Base-by-base conservation (phyloP, 805 yeast species). In the Pichia exigua region DNA sequence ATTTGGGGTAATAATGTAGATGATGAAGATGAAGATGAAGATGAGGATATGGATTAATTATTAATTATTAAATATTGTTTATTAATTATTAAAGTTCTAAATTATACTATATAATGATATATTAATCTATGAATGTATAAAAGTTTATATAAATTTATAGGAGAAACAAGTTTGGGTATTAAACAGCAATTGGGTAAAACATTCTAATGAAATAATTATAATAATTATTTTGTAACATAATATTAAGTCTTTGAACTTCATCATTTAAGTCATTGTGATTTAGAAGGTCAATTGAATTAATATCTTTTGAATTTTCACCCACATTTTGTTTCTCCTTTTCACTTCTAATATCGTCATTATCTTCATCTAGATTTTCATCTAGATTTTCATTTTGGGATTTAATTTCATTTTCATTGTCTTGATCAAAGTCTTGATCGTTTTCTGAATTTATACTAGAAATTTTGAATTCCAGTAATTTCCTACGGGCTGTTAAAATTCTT, bases 1-100 rank as follows among this genome's bases (percentile, higher is more conserved):
- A 30, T 30, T 30, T 30, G 35, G 35, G 35, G 35, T 30, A 30
- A 30, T 13, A 30, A 30, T 30, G n/a, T 30, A 15, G 46, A 50
- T 11, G 77, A 72, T 53, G 76, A 73, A 52, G 71, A 70, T 46
- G 60, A 69, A 40, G 80, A 79, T 38, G 80, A 76, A 56, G 64
- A 74, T 39, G 60, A 74, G 52, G 76, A 74, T 45, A 35, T 35
- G 39, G 69, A 60, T 46, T 48, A 67, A 57, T 43, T 24, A 42
- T 32, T 26, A 30, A 32, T 24, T 17, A 18, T 20, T 41, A 20
- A 24, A 24, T 24, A 24, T n/a, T n/a, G n/a, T n/a, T n/a, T 30
- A 40, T 44, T 32, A 30, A 28, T 28, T 20, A 9, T 30, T 40
- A 42, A 13, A 42, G 11, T 21, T 44, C 40, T 39, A 35, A 5